Evolutionary conservation across 1,284 basidiomycete species (phyloP).

Genomic region (Cryptococcus jaspeensis): DNA sequence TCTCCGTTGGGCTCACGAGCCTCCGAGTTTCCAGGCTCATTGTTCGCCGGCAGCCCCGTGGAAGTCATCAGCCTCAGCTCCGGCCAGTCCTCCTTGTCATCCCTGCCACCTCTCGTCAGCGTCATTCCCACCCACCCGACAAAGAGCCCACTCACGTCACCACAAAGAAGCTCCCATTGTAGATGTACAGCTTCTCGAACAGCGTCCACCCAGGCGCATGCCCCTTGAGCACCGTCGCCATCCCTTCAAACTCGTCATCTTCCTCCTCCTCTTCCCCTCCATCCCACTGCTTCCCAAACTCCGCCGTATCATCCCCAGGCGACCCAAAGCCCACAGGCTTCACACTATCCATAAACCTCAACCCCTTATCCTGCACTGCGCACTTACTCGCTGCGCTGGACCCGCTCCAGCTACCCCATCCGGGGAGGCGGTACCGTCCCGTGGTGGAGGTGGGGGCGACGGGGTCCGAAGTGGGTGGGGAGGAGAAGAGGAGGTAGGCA

Average conservation of each 20-base stretch:
- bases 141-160: constrained; percentile 52
- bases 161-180: constrained; percentile 69
- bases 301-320: constrained; percentile 11
- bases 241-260: constrained; percentile 28
- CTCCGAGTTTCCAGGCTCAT: constrained; percentile 63
- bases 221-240: constrained; percentile 32
- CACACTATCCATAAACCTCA: constrained; percentile 27
- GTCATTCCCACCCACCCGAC: not conserved
- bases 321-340: constrained; percentile 10
- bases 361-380: constrained; percentile 11
- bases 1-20: constrained; percentile 64
- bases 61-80: constrained; percentile 67
- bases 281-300: constrained; percentile 13
- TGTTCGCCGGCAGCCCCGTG: constrained; percentile 61
- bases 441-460: not conserved
- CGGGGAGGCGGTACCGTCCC: not conserved
- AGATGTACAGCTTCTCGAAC: constrained; percentile 61
- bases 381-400: not conserved
- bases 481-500: constrained; percentile 38
- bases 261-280: constrained; percentile 28
- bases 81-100: constrained; percentile 56
- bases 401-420: not conserved
- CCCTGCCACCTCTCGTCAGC: constrained; percentile 15
- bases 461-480: constrained; percentile 2
- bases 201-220: constrained; percentile 50